Base-by-base conservation (phyloP, 2,329 filamentous ascomycete species). In the Neofusicoccum laricinum region DNA sequence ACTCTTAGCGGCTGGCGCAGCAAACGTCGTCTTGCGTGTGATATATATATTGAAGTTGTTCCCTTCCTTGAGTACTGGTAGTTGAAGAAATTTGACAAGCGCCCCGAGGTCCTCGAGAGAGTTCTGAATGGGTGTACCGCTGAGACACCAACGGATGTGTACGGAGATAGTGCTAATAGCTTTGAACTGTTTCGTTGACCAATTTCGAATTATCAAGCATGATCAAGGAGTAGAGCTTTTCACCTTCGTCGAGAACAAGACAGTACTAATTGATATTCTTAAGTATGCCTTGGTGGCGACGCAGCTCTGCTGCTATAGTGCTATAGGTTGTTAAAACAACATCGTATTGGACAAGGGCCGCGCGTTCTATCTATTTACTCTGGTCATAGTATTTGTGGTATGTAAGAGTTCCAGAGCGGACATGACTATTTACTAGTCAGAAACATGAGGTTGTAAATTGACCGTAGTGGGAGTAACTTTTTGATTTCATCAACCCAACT, bases 71-170 rank as follows among this genome's bases (percentile, higher is more conserved):
- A 69, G 43, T 25, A 66, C 45, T 8, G 64, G 59, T 6, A 77
- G 68, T 1, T 71, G 19, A 17, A 72, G 65, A 14, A 70, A 71
- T 4, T 64, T 63, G 25, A 69, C 68, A 1, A 72, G 61, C 0
- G 65, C 65, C n/a, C 62, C 53, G 1, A 71, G 64, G 48, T 72
- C 71, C 2, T 38, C 48, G 0, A 72, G 66, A 2, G 41, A 49
- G 14, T 70, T 72, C 34, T 72, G 71, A 2, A 71, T 50, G 2
- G 69, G 69, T 0, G 83, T 85, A 0, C 82, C 83, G 0, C 81
- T 82, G 0, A 85, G 73, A 66, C 82, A 85, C 84, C 84, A 85
- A n/a, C 83, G 74, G 0, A 75, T 77, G 1, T 73, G 72, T 0
- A 82, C 77, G 0, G 69, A 59, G 0, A 86, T 72, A 0, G 75